phyloP scores from a whole-genome alignment of 2,329 filamentous ascomycete genomes.

The Pseudocercospora musae region DNA sequence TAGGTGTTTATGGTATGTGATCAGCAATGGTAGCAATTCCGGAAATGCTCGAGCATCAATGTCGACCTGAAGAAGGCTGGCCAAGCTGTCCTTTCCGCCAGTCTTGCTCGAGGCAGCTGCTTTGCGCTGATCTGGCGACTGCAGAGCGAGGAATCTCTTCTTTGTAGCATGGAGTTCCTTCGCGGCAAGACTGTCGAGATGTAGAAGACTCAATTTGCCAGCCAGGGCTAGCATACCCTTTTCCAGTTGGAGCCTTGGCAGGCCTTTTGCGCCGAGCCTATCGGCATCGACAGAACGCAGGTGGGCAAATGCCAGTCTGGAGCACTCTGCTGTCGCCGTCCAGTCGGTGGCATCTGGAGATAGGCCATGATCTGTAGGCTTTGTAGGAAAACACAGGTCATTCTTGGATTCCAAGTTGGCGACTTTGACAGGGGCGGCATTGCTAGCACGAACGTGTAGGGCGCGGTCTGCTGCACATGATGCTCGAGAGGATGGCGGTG shows the following conservation, averaged over 20 bases:
- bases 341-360: constrained; percentile 1
- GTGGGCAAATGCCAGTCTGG: constrained; percentile 63
- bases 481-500: background rate
- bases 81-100: constrained; percentile 47
- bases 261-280: constrained; percentile 50
- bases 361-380: background rate
- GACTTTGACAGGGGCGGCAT: constrained; percentile 43
- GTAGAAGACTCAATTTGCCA: constrained; percentile 62
- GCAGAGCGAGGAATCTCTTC: constrained; percentile 51
- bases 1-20: constrained; percentile 62
- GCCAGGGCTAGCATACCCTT: constrained; percentile 68
- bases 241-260: constrained; percentile 67
- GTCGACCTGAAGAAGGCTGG: constrained; percentile 62
- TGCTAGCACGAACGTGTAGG: constrained; percentile 46
- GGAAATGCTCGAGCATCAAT: constrained; percentile 40
- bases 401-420: background rate
- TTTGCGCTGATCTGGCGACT: background rate
- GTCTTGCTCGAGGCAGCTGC: background rate
- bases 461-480: constrained; percentile 21
- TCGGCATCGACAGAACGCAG: constrained; percentile 56
- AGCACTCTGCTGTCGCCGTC: constrained; percentile 62
- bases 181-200: constrained; percentile 63
- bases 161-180: constrained; percentile 68
- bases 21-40: constrained; percentile 52
- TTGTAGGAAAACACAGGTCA: constrained; percentile 44